Evolutionary conservation across 371 early-diverging fungal genomes (phyloP).

Genomic region (Actinomortierella ambigua): DNA sequence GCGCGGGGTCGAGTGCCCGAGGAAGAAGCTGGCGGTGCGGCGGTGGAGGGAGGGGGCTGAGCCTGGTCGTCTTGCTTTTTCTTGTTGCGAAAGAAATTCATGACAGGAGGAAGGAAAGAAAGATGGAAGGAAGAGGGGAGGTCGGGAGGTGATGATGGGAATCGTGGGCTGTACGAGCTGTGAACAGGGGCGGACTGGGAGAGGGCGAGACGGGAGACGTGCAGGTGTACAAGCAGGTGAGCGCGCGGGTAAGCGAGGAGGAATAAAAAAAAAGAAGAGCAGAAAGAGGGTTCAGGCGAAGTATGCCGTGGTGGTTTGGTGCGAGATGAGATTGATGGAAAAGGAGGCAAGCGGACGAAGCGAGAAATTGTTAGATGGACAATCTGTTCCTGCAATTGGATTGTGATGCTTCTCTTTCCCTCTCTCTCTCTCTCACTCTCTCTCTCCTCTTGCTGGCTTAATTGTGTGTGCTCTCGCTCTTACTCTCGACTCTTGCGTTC

Average conservation of each 20-base stretch:
- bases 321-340: too few relatives aligned
- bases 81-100: constrained; percentile 5
- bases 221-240: not conserved
- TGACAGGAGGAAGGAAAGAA: not conserved
- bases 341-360: not conserved
- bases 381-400: not conserved
- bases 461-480: not conserved
- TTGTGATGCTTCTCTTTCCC: not conserved
- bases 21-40: not conserved
- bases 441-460: not conserved
- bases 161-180: constrained; percentile 1
- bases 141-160: not conserved
- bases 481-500: not conserved
- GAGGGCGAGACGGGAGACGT: not conserved
- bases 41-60: not conserved
- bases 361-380: not conserved
- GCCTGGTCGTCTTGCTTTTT: constrained; percentile 1
- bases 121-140: not conserved
- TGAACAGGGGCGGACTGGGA: not conserved
- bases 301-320: too few relatives aligned
- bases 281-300: too few relatives aligned
- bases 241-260: not conserved
- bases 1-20: not conserved
- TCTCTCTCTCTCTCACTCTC: not conserved
- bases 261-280: not conserved